phyloP scores from a whole-genome alignment of 495 filamentous ascomycete species.

The Pyrenopolyporus hunteri region DNA sequence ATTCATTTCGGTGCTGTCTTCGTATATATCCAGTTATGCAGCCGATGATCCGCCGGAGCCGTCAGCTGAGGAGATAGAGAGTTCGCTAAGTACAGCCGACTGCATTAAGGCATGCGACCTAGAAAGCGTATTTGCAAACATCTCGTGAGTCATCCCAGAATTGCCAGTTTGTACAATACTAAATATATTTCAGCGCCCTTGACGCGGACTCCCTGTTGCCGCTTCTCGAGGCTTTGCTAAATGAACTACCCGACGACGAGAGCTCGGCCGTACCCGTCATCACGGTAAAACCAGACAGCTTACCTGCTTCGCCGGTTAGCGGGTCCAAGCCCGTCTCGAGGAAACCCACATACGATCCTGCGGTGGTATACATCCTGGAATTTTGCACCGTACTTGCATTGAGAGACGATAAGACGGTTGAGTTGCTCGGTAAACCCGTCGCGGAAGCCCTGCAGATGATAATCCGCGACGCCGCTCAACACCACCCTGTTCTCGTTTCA shows the following conservation, averaged over 20 bases:
- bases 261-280: conserved; percentile 73
- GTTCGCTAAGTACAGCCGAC: conserved; percentile 91
- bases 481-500: conserved; percentile 81
- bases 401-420: conserved; percentile 73
- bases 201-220: conserved; percentile 68
- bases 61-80: conserved; percentile 95
- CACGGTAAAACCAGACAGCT: conserved; percentile 82
- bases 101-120: conserved; percentile 90
- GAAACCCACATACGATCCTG: conserved; percentile 79
- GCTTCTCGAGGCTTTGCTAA: conserved; percentile 74
- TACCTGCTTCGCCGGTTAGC: conserved; percentile 62
- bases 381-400: conserved; percentile 84
- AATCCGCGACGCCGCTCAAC: conserved; percentile 75
- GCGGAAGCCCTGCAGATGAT: conserved; percentile 80
- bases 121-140: conserved; percentile 80
- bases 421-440: conserved; percentile 74
- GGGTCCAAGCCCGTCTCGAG: conserved; percentile 57
- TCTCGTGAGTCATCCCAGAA: conserved; percentile 64
- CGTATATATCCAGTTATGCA: conserved; percentile 97
- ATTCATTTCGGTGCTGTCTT: conserved; percentile 90
- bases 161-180: conserved; percentile 7
- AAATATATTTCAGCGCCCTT: conserved; percentile 60
- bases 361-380: conserved; percentile 85
- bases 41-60: conserved; percentile 97
- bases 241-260: conserved; percentile 85